Evolutionary conservation across 2,329 filamentous ascomycete species (phyloP).

Genomic region (Beauveria sp.): DNA sequence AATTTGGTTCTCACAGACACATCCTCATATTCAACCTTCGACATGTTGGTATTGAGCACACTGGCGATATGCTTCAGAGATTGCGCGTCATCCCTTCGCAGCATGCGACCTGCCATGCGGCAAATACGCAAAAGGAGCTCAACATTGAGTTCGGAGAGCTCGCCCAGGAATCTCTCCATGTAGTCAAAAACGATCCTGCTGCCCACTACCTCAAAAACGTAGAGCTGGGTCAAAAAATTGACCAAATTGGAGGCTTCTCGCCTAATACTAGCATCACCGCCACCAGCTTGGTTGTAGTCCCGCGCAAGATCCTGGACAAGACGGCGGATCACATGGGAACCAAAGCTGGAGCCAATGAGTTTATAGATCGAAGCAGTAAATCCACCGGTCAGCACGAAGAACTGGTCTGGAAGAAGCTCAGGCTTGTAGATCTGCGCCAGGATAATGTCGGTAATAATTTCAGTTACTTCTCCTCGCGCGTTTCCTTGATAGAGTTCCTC

Average conservation of each 20-base stretch:
- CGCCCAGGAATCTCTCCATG: conserved; percentile 65
- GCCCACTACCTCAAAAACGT: conserved; percentile 83
- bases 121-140: conserved; percentile 82
- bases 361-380: conserved; percentile 87
- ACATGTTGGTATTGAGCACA: conserved; percentile 65
- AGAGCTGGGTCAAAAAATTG: conserved; percentile 76
- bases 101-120: conserved; percentile 69
- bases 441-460: conserved; percentile 68
- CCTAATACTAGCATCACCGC: conserved; percentile 30
- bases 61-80: conserved; percentile 83
- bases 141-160: conserved; percentile 77
- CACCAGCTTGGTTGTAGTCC: conserved; percentile 42
- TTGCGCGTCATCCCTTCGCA: conserved; percentile 82
- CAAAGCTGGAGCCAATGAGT: conserved; percentile 80
- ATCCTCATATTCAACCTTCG: conserved; percentile 57
- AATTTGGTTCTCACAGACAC: conserved; percentile 87
- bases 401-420: conserved; percentile 74
- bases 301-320: conserved; percentile 68
- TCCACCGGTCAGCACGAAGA: conserved; percentile 82
- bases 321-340: conserved; percentile 74
- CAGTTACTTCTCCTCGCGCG: conserved; percentile 81
- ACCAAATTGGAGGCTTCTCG: conserved; percentile 61
- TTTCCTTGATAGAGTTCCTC: conserved; percentile 78
- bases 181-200: conserved; percentile 86
- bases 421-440: conserved; percentile 73